A percentile compares a stretch with the other conserved stretches of the same genome.
phyloP scores from a whole-genome alignment of 352 stramenopile species.

The Stramenopiles sp. region DNA sequence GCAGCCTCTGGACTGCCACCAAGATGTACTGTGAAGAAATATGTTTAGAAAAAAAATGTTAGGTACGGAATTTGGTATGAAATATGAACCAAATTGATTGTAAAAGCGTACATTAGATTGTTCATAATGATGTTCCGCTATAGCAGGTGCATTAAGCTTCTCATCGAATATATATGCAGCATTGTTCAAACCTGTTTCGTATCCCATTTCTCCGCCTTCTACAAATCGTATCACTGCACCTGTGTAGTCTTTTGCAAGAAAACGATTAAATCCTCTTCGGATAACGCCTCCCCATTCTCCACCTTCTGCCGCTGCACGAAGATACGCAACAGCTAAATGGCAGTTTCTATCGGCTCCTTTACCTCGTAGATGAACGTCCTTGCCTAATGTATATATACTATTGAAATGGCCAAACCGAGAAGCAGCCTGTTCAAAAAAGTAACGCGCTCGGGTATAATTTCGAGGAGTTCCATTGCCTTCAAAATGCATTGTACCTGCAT shows the following conservation, averaged over 20 bases:
- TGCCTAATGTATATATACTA: constrained; percentile 30
- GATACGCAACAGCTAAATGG: constrained; percentile 14
- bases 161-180: constrained; percentile 13
- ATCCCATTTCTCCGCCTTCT: constrained; percentile 17
- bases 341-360: constrained; percentile 9
- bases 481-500: constrained; percentile 35
- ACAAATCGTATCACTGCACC: constrained; percentile 25
- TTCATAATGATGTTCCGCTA: no score
- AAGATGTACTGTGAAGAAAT: no score
- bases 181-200: constrained; percentile 8
- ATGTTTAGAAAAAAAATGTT: no score
- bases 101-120: no score
- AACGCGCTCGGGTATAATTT: constrained; percentile 24
- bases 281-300: constrained; percentile 26
- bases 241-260: constrained; percentile 19
- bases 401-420: constrained; percentile 39
- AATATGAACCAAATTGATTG: no score
- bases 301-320: constrained; percentile 22
- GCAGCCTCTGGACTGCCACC: no score
- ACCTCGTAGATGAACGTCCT: constrained; percentile 21
- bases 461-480: constrained; percentile 23
- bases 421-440: constrained; percentile 26
- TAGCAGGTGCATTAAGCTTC: no score
- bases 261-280: constrained; percentile 27
- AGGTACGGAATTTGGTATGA: no score